Conservation (phyloP, 2,329 filamentous ascomycete genomes). For the Ascosphaera aggregata region DNA sequence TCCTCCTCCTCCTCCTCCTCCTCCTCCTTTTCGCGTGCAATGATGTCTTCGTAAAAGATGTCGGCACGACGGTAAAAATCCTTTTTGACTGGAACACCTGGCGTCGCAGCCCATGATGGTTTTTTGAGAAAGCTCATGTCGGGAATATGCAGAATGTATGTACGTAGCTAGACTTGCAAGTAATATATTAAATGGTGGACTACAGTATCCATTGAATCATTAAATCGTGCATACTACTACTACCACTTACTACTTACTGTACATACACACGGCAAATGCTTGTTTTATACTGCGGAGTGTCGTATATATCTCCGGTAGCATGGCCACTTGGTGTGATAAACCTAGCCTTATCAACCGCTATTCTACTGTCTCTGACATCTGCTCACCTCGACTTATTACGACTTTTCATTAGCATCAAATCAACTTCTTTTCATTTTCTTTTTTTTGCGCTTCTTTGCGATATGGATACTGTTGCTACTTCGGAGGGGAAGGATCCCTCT, state of each 20-base stretch:
- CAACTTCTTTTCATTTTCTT: not conserved
- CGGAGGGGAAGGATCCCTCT: constrained; percentile 74
- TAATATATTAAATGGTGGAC: too few relatives aligned
- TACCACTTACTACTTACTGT: too few relatives aligned
- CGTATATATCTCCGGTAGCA: too few relatives aligned
- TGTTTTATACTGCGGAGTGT: too few relatives aligned
- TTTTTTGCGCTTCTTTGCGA: constrained; percentile 3
- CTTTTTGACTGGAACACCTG: constrained; percentile 8
- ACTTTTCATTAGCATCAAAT: not conserved
- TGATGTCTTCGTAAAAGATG: constrained; percentile 23
- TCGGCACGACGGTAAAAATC: constrained; percentile 27
- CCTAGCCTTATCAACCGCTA: not conserved
- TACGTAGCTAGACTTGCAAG: too few relatives aligned
- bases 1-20: constrained; percentile 3
- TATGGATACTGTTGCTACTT: constrained; percentile 53
- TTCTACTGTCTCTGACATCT: not conserved
- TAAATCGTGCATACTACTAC: too few relatives aligned
- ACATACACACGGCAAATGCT: too few relatives aligned
- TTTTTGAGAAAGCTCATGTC: constrained; percentile 27
- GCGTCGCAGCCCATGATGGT: constrained; percentile 24
- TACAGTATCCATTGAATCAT: too few relatives aligned
- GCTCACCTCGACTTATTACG: not conserved
- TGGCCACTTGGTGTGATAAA: not conserved
- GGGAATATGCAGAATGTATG: not conserved
- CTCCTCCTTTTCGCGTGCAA: constrained; percentile 16